These are phyloP conservation scores for Henckelia pumila DNA, from an alignment of 257 asterid species.

Conservation along the genomic window DNA sequence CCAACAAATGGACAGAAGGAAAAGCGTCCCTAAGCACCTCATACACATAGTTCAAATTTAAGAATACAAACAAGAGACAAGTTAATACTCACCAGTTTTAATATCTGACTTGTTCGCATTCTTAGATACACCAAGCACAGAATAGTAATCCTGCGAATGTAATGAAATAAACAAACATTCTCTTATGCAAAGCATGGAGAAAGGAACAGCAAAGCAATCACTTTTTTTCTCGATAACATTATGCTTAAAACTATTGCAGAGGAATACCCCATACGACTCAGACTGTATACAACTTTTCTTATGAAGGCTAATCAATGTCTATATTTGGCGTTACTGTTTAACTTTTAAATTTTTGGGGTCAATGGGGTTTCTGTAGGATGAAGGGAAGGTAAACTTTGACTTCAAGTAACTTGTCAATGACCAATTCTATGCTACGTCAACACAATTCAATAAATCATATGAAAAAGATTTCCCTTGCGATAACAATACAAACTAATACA, in stretches of 20 bases:
- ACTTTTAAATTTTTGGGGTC: neutral
- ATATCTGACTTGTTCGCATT: conserved; percentile 81
- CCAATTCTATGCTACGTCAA: neutral
- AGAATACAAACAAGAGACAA: conserved; percentile 3
- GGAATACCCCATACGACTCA: neutral
- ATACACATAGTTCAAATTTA: conserved; percentile 3
- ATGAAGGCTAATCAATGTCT: neutral
- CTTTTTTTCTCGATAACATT: neutral
- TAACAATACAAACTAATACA: neutral
- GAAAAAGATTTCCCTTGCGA: conserved; percentile 2
- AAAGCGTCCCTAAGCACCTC: conserved; percentile 1
- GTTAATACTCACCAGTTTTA: conserved; percentile 68
- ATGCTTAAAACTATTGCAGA: conserved; percentile 9
- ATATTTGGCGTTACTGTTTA: neutral
- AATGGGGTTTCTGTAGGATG: neutral
- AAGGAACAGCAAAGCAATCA: conserved; percentile 3
- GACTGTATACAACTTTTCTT: neutral
- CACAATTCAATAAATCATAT: neutral
- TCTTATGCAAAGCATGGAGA: conserved; percentile 9
- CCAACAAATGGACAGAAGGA: neutral
- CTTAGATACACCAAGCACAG: conserved; percentile 89
- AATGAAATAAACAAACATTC: conserved; percentile 18
- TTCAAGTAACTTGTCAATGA: neutral
- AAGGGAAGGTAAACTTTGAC: too few relatives aligned
- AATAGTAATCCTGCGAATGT: conserved; percentile 70